Base-by-base conservation (phyloP, 192 early-diverging fungal genomes). In the Coemansia sp. region DNA sequence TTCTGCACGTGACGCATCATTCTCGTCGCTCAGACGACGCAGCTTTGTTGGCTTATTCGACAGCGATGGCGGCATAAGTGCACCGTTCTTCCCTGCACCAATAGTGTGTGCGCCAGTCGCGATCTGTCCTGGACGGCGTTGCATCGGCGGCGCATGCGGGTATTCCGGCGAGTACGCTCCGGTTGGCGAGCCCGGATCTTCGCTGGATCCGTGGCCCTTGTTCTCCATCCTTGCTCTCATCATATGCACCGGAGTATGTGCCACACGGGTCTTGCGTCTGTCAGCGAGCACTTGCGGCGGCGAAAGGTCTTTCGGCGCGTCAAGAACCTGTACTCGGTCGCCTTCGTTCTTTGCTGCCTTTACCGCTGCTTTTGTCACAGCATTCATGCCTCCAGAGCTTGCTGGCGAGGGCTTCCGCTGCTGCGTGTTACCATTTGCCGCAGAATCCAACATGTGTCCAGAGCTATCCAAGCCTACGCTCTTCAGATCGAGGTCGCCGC, bases 221-320 rank as follows among this genome's bases (percentile, higher is more conserved):
- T 75, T 81, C 45, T 75, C 72, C 78, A 81, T 81, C 10, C 78
- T 67, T 22, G 78, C 78, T 64, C 75, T 67, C 72, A 81, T 70
- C 20, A 72, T 68, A 44, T 75, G 72, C 14, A 72, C 78, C 0
- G 78, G 70, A 11, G 78, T 65, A 41, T 81, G 78, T 9, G 62
- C 71, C 11, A 81, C 68, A 6, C 78, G 72, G 22, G 78, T 62
- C 56, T 75, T 81, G 68, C 78, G 78, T 15, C 78, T 48, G 65
- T 81, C 78, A 2, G 78, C 78, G 37, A 81, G 45, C n/a, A 75
- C 78, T 28, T 81, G 78, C 23, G 78, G 78, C 59, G 78, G 78
- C n/a, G 57, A 55, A 3, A 60, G 64, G 17, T 69, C 65, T n/a
- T 40, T 23, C 20, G 59, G 55, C 3, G 69, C 61, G 20, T 79